Evolutionary conservation across 305 asterid genomes (phyloP).

Genomic region (Fraxinus dipetala): DNA sequence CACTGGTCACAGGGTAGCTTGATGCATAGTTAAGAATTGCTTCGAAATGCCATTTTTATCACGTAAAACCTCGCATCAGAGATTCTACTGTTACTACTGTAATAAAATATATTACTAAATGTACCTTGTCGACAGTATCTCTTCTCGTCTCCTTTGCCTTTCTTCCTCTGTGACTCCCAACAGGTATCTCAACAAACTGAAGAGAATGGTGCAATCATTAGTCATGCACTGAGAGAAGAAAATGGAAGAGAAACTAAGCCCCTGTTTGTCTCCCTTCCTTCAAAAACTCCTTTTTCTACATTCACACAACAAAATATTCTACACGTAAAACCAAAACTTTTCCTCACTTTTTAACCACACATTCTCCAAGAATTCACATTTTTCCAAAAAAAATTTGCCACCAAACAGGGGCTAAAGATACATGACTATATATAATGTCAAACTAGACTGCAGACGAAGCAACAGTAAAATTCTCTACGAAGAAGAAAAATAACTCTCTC

Average conservation of each 20-base stretch:
- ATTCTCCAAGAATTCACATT: neutral
- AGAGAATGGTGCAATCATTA: conserved; percentile 23
- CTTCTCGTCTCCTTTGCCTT: conserved; percentile 80
- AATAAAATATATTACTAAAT: neutral
- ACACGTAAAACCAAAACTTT: neutral
- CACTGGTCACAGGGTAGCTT: neutral
- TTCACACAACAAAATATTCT: neutral
- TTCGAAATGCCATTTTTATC: neutral
- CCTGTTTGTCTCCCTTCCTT: neutral
- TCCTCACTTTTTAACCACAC: neutral
- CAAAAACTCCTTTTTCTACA: neutral
- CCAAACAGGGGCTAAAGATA: neutral
- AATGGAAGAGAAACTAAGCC: neutral
- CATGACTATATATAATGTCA: neutral
- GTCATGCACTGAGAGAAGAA: neutral
- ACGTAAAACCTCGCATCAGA: neutral
- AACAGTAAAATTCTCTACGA: neutral
- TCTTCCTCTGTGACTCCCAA: conserved; percentile 87
- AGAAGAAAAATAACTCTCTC: neutral
- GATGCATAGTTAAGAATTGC: neutral
- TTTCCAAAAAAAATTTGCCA: no score
- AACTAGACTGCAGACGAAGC: neutral
- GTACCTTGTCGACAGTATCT: conserved; percentile 88
- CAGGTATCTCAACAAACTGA: conserved; percentile 78
- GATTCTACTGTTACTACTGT: neutral